Evolutionary conservation across 2,329 filamentous ascomycete genomes (phyloP).

Genomic region (Cladosporium colombiae): DNA sequence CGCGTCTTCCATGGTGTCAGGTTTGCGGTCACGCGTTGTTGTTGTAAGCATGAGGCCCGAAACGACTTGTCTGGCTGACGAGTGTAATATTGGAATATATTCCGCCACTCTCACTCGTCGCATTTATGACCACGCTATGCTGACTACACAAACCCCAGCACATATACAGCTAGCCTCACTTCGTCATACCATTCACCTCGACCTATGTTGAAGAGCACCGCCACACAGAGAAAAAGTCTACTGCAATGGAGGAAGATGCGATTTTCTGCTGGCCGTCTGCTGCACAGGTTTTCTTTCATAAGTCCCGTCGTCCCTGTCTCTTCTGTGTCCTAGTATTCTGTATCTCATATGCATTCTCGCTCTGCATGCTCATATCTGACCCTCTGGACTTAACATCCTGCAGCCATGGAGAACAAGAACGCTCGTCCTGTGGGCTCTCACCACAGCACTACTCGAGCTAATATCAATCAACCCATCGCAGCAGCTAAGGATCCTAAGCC

Average conservation of each 20-base stretch:
- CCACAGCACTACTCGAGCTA: background rate
- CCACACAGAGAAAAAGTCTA: background rate
- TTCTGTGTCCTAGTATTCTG: background rate
- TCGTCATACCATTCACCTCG: background rate
- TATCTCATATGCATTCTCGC: background rate
- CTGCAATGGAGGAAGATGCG: background rate
- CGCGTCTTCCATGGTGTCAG: background rate
- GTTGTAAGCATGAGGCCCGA: background rate
- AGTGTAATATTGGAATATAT: background rate
- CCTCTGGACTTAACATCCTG: background rate
- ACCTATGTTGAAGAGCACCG: background rate
- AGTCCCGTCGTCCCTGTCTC: background rate
- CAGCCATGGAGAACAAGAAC: background rate
- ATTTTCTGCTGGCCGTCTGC: background rate
- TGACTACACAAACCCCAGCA: conserved; percentile 1
- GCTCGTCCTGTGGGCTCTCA: background rate
- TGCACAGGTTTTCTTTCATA: background rate
- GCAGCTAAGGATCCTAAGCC: background rate
- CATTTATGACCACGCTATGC: background rate
- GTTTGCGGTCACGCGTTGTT: background rate
- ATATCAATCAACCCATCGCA: background rate
- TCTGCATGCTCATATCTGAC: background rate
- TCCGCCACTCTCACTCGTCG: background rate
- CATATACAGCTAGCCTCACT: background rate
- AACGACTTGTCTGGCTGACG: background rate